Evolutionary conservation across 2,329 filamentous ascomycete species (phyloP).

Genomic region (Colletotrichum plurivorum): DNA sequence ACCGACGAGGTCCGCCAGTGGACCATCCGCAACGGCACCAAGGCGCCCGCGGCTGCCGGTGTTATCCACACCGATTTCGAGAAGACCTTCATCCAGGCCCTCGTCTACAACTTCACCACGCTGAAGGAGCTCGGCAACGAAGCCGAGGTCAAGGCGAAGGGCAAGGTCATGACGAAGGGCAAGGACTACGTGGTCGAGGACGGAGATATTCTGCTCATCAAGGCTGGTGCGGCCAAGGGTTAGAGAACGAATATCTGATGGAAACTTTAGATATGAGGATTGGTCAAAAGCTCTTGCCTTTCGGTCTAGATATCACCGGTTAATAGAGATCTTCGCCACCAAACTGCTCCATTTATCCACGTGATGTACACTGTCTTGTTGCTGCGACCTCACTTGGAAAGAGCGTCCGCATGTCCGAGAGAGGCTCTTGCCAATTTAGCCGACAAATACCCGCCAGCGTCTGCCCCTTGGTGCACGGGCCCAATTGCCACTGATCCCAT

Average conservation of each 20-base stretch:
- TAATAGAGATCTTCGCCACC: constrained; percentile 32
- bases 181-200: constrained; percentile 96
- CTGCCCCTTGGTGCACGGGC: constrained; percentile 5
- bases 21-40: constrained; percentile 96
- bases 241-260: constrained; percentile 53
- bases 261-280: constrained; percentile 38
- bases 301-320: constrained; percentile 40
- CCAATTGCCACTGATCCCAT: background rate
- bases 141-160: constrained; percentile 88
- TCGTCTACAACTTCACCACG: constrained; percentile 90
- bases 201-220: constrained; percentile 88
- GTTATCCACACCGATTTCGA: constrained; percentile 99
- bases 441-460: constrained; percentile 3
- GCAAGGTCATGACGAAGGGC: constrained; percentile 98
- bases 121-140: constrained; percentile 93
- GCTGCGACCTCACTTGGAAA: background rate
- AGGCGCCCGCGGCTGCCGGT: constrained; percentile 97
- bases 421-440: background rate
- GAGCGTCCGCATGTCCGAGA: too few species aligned
- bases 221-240: constrained; percentile 86
- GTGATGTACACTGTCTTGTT: background rate
- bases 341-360: background rate
- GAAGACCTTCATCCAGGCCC: constrained; percentile 98
- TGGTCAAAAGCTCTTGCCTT: constrained; percentile 40
- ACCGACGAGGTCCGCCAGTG: constrained; percentile 97